Evolutionary conservation across 768 basidiomycete genomes (phyloP), one percentile per base, ranked within the genome.

Genomic region (Lepiota brunneoincarnata): DNA sequence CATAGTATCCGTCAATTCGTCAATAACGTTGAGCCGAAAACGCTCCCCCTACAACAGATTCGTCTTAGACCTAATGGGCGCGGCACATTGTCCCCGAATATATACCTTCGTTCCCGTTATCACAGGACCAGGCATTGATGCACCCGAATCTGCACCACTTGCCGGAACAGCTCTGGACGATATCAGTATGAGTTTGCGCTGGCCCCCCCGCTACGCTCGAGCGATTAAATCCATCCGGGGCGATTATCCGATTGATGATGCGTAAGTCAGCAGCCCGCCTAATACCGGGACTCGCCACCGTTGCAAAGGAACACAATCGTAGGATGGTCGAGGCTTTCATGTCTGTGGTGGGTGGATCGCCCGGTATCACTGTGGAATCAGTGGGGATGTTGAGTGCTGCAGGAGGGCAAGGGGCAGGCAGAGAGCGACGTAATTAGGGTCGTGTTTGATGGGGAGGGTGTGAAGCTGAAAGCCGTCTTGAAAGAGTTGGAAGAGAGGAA

Each of bases 381-480:
- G n/a, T n/a, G n/a, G 64, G 64, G 11, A 46, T 62, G 24, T 62
- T 51, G 35, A 62, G 54, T 34, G 49, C 50, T n/a, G 68, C 66
- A 0, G 82, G 50, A 43, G 5, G 43, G 20, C 3, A 36, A 78
- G 17, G 75, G n/a, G n/a, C n/a, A n/a, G n/a, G n/a, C n/a, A n/a
- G n/a, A n/a, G n/a, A n/a, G 69, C 1, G 82, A 86, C 55, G 82
- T 83, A 62, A 78, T 95, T 63, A 76, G 77, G 26, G 90, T 89
- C 6, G 87, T 90, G 12, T 75, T 93, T 47, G 96, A 98, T 66
- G 83, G 0, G 0, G 87, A 93, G 56, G 86, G 87, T 4, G 66
- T 72, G 56, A 77, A 79, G 59, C 65, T 87, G 58, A 81, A 79
- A 53, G 84, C 83, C 6, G 82, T 89, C 18, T 68, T 89, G 66